Conservation (phyloP, 73 alveolate species). For the Uronychia binucleata region DNA sequence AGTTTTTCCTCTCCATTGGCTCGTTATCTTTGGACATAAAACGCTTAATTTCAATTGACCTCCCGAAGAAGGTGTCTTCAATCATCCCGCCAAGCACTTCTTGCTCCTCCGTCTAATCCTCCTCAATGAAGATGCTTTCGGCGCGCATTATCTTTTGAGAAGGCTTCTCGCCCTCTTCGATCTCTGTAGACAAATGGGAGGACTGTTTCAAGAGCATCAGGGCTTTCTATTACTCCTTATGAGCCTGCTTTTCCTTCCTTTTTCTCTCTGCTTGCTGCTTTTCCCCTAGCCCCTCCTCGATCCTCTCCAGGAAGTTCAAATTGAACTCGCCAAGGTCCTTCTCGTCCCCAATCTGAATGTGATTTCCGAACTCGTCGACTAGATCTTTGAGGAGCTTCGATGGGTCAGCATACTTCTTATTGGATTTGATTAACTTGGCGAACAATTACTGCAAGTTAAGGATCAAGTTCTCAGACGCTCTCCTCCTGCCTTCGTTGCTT, state of each 20-base stretch:
- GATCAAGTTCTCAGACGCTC: background rate
- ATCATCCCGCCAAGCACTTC: background rate
- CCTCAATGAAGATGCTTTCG: background rate
- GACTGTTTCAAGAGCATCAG: background rate
- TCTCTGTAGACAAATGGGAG: background rate
- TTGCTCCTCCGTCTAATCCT: background rate
- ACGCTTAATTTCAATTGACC: background rate
- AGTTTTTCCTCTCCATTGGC: background rate
- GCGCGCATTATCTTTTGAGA: too few species aligned
- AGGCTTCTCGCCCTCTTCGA: background rate
- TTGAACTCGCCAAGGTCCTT: conserved; percentile 91
- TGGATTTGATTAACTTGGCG: conserved; percentile 64
- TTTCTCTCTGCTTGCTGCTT: conserved; percentile 11
- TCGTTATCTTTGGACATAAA: background rate
- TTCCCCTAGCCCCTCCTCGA: conserved; percentile 77
- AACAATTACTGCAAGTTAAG: conserved; percentile 51
- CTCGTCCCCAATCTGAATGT: conserved; percentile 76
- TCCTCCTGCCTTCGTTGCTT: conserved; percentile 7
- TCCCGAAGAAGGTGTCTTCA: background rate
- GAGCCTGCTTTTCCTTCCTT: background rate
- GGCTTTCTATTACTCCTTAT: background rate
- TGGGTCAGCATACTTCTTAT: conserved; percentile 79
- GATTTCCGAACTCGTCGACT: conserved; percentile 77
- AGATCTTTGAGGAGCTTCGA: conserved; percentile 64
- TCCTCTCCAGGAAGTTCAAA: conserved; percentile 69